phyloP scores from a whole-genome alignment of 192 early-diverging fungal genomes.

The Coemansia sp. region DNA sequence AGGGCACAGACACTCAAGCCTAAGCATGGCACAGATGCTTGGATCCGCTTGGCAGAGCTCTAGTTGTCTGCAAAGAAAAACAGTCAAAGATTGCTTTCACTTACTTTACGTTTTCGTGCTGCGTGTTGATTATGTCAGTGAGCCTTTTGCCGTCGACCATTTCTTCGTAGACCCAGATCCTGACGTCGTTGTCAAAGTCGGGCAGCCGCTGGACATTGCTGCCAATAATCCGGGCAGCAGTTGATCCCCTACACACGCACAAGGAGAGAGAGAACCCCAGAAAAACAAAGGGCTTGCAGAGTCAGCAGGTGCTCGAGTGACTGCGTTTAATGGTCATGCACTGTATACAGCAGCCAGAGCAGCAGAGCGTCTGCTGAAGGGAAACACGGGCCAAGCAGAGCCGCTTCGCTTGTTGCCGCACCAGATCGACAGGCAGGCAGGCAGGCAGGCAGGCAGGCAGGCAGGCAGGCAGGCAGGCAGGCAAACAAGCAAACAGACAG shows the following conservation, averaged over 20 bases:
- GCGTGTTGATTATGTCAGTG: slow-evolving; percentile 91
- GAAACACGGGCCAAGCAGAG: too few species aligned
- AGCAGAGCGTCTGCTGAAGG: too few species aligned
- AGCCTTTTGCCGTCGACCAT: slow-evolving; percentile 77
- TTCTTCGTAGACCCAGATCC: slow-evolving; percentile 98
- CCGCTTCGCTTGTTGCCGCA: too few species aligned
- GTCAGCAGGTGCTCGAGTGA: neutral
- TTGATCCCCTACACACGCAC: slow-evolving; percentile 74
- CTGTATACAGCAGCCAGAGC: too few species aligned
- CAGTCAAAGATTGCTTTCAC: too few species aligned
- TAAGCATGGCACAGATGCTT: too few species aligned
- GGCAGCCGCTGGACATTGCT: slow-evolving; percentile 71
- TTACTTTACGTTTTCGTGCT: slow-evolving; percentile 87
- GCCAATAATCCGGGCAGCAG: slow-evolving; percentile 89
- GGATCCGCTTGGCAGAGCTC: too few species aligned
- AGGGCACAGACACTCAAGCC: too few species aligned
- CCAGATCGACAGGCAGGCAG: too few species aligned
- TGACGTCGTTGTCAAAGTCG: slow-evolving; percentile 75
- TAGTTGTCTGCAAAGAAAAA: neutral
- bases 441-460: too few species aligned
- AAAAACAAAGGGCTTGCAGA: neutral
- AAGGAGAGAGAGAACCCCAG: neutral
- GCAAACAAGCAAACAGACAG: neutral
- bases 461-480: too few species aligned
- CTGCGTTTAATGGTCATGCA: too few species aligned